Evolutionary conservation across 2,329 filamentous ascomycete genomes (phyloP).

Genomic region (Canariomyces notabilis): DNA sequence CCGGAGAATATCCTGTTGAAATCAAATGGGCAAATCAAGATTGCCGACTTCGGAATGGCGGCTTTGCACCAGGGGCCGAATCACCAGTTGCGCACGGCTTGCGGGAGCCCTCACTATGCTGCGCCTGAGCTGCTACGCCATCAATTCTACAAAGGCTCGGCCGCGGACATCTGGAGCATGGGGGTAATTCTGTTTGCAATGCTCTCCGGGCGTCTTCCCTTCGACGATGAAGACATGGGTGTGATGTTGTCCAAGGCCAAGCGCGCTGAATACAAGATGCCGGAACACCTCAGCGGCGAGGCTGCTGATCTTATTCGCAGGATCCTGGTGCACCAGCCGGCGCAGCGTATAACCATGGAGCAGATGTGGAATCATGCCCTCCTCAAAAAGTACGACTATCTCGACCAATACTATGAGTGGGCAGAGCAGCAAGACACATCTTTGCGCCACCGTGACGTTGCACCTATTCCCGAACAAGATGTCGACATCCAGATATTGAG

Average conservation of each 20-base stretch:
- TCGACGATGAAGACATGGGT: slow-evolving; percentile 62
- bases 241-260: slow-evolving; percentile 58
- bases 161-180: slow-evolving; percentile 91
- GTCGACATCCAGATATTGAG: slow-evolving; percentile 78
- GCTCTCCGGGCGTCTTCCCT: slow-evolving; percentile 78
- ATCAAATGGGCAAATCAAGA: slow-evolving; percentile 70
- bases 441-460: slow-evolving; percentile 57
- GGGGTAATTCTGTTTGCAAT: slow-evolving; percentile 87
- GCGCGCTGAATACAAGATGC: slow-evolving; percentile 57
- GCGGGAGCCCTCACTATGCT: slow-evolving; percentile 94
- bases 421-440: slow-evolving; percentile 51
- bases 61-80: slow-evolving; percentile 77
- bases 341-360: slow-evolving; percentile 70
- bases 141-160: slow-evolving; percentile 73
- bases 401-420: slow-evolving; percentile 60
- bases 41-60: slow-evolving; percentile 98
- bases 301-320: slow-evolving; percentile 71
- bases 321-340: slow-evolving; percentile 75
- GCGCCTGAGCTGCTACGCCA: slow-evolving; percentile 85
- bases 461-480: slow-evolving; percentile 55
- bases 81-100: slow-evolving; percentile 79
- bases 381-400: slow-evolving; percentile 74
- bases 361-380: slow-evolving; percentile 84
- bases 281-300: slow-evolving; percentile 58
- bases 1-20: slow-evolving; percentile 94